Evolutionary conservation across 306 rosid genomes (phyloP).

Genomic region (Trichosanthes cucumerina): DNA sequence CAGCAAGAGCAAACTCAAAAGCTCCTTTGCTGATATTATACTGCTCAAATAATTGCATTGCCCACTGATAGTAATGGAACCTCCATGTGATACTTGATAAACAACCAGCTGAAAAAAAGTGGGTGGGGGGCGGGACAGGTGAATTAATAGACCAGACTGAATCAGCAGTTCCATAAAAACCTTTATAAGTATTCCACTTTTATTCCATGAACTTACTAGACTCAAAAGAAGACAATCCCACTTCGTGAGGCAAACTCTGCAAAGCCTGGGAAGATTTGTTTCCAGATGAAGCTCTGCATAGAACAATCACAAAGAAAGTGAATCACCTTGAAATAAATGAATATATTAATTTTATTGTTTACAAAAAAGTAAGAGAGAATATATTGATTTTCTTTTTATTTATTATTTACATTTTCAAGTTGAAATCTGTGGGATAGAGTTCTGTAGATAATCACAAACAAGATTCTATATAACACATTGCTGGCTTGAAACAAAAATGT

Average conservation of each 20-base stretch:
- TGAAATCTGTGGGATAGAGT: background rate
- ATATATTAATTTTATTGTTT: background rate
- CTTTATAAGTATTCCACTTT: slow-evolving; percentile 1
- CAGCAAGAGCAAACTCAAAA: slow-evolving; percentile 93
- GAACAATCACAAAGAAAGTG: slow-evolving; percentile 15
- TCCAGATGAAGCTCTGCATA: slow-evolving; percentile 73
- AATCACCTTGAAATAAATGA: background rate
- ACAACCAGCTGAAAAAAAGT: slow-evolving; percentile 31
- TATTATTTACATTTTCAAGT: background rate
- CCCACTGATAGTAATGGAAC: slow-evolving; percentile 87
- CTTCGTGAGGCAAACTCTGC: slow-evolving; percentile 59
- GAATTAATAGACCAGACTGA: background rate
- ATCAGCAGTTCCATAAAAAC: slow-evolving; percentile 10
- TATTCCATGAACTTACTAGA: slow-evolving; percentile 38
- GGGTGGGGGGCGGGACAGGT: slow-evolving; percentile 10
- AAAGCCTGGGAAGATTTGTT: slow-evolving; percentile 66
- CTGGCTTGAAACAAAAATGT: background rate
- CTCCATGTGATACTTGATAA: slow-evolving; percentile 56
- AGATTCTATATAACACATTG: background rate
- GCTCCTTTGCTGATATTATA: slow-evolving; percentile 77
- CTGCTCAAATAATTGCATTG: slow-evolving; percentile 88
- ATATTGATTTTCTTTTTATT: background rate
- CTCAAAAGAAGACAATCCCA: slow-evolving; percentile 48
- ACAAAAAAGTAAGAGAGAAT: background rate
- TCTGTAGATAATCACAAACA: background rate